phyloP scores from a whole-genome alignment of 176 grass and related monocot genomes.

The Carex kokanica region DNA sequence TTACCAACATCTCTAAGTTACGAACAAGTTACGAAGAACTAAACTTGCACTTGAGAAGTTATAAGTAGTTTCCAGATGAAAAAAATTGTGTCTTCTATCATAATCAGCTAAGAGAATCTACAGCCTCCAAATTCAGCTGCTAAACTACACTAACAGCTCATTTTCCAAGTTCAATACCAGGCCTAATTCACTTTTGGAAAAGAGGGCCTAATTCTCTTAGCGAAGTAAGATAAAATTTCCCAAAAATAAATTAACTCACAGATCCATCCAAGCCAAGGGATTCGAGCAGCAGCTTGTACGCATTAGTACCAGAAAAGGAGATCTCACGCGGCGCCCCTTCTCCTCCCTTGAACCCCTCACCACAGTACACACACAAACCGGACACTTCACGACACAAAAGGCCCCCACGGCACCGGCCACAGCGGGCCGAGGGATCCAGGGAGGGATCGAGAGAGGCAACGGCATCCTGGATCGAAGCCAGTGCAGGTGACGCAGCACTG shows the following conservation, averaged over 20 bases:
- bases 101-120: neutral
- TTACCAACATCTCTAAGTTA: neutral
- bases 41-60: neutral
- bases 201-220: neutral
- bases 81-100: neutral
- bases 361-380: constrained; percentile 53
- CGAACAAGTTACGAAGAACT: neutral
- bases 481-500: neutral
- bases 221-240: neutral
- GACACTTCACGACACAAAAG: constrained; percentile 42
- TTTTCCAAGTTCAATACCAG: neutral
- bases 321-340: constrained; percentile 21
- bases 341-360: constrained; percentile 36
- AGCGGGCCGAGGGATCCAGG: constrained; percentile 26
- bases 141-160: neutral
- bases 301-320: constrained; percentile 38
- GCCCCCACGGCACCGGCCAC: constrained; percentile 49
- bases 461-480: constrained; percentile 42
- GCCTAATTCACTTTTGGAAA: neutral
- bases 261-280: constrained; percentile 67
- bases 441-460: constrained; percentile 38
- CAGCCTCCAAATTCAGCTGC: neutral
- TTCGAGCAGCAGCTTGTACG: constrained; percentile 50
- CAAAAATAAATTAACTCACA: constrained; percentile 40
- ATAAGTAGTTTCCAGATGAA: neutral